phyloP scores from a whole-genome alignment of 495 filamentous ascomycete species.

The Aspergillus incahuasiensis region DNA sequence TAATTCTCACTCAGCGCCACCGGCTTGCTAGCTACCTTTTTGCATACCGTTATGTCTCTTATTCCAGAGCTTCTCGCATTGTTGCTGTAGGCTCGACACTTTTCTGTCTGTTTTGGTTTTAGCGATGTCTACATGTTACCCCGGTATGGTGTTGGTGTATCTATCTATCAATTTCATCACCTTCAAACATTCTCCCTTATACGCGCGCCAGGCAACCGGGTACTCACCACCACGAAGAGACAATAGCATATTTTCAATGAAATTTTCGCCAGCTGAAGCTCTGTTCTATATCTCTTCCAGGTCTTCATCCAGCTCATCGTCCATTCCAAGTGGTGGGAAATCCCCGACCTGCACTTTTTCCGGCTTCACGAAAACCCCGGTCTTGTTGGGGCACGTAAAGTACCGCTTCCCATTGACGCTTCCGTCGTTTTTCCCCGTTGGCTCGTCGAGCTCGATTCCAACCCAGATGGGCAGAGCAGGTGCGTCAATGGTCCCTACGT shows the following conservation, averaged over 20 bases:
- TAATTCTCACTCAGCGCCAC: background rate
- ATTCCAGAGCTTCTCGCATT: background rate
- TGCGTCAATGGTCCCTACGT: constrained; percentile 20
- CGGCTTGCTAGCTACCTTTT: constrained; percentile 2
- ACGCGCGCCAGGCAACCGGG: constrained; percentile 3
- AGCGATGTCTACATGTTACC: constrained; percentile 27
- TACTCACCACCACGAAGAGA: background rate
- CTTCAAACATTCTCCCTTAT: constrained; percentile 9
- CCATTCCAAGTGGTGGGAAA: constrained; percentile 57
- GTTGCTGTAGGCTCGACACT: background rate
- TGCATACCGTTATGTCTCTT: constrained; percentile 1
- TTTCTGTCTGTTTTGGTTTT: constrained; percentile 10
- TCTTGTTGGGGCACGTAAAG: constrained; percentile 67
- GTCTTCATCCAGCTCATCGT: constrained; percentile 61
- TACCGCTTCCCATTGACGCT: constrained; percentile 72
- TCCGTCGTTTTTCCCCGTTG: constrained; percentile 86
- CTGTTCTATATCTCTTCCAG: constrained; percentile 72
- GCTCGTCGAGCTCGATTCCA: constrained; percentile 80
- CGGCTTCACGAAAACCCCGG: constrained; percentile 82
- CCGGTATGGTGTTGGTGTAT: constrained; percentile 17
- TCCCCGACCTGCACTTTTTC: constrained; percentile 88
- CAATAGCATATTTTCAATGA: background rate
- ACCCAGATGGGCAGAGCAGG: constrained; percentile 66
- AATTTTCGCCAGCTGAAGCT: background rate
- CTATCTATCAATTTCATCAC: constrained; percentile 9